These are phyloP conservation scores for Aspergillus pseudoviridinutans DNA, from an alignment of 2,329 filamentous ascomycete species.

Conservation along the genomic window DNA sequence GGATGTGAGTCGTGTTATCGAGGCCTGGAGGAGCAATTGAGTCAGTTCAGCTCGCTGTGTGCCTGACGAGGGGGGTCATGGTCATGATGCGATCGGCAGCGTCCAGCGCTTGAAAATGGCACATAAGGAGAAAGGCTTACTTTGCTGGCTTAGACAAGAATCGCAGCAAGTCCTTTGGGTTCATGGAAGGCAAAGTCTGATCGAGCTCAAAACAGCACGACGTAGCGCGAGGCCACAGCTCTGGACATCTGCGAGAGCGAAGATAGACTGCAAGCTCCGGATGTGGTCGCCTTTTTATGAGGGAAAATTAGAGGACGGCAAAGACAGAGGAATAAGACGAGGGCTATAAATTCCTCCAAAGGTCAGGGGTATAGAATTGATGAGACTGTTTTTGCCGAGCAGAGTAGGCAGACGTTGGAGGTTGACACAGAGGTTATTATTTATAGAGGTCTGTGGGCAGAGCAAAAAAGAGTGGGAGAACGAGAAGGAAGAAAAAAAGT, in stretches of 20 bases:
- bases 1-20: conserved; percentile 54
- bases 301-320: neutral
- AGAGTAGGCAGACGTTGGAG: neutral
- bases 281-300: neutral
- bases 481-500: neutral
- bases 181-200: conserved; percentile 66
- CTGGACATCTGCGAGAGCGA: conserved; percentile 29
- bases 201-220: conserved; percentile 32
- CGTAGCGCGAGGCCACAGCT: conserved; percentile 30
- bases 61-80: neutral
- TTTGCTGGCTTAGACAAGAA: conserved; percentile 94
- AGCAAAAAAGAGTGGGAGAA: no score
- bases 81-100: neutral
- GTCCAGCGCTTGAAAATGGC: neutral
- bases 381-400: neutral
- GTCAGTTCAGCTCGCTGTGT: conserved; percentile 10
- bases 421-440: neutral
- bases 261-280: conserved; percentile 2
- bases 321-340: neutral
- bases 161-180: conserved; percentile 82
- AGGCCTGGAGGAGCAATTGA: conserved; percentile 46
- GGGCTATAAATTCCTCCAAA: neutral
- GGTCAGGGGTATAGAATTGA: neutral
- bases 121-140: conserved; percentile 50
- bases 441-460: neutral